Base-by-base conservation (phyloP, 495 filamentous ascomycete genomes). In the Alectoria sarmentosa region DNA sequence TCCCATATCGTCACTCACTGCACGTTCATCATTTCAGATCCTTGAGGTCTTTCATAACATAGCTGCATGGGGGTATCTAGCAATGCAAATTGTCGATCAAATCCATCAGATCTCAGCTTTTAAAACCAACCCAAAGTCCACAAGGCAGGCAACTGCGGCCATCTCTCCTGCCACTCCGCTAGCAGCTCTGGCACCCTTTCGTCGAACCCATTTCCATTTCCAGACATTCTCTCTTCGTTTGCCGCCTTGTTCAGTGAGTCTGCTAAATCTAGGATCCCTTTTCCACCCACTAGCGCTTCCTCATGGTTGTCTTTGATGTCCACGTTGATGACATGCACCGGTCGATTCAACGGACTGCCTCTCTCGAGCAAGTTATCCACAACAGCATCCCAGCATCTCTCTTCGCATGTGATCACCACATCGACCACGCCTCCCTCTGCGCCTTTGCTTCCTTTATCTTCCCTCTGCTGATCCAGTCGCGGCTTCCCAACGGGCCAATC, bases 241-340 rank as follows among this genome's bases (percentile, higher is more conserved):
- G 95, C 95, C 0, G 87, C 89, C n/a, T 82, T 82, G 69, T 97
- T 97, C 63, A 99, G 74, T 39, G 85, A 86, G 67, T 92, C 85
- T 1, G 94, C 95, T 44, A 99, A 80, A 69, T 98, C 95, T 34
- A 96, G 81, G 60, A 99, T 99, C 9, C 90, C 95, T 66, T 85
- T 88, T 15, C 95, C 95, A 13, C 94, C 95, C 6, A 96, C 82
- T 17, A 91, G 79, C 0, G 95, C 95, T 70, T 99, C 95, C 71
- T 98, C 91, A 73, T 98, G 93, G 70, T 98, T 99, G 77, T 99
- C 95, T 74, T 88, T 93, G 72, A 99, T 98, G 74, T 97, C 94
- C 58, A 99, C 87, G 71, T 97, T 98, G 77, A 99, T 91, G 63
- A 99, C 88, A 73, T 99, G 94, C 14, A 99, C 92, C 0, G 93